Base-by-base conservation (phyloP, 305 asterid species). In the Rubia tinctorum region DNA sequence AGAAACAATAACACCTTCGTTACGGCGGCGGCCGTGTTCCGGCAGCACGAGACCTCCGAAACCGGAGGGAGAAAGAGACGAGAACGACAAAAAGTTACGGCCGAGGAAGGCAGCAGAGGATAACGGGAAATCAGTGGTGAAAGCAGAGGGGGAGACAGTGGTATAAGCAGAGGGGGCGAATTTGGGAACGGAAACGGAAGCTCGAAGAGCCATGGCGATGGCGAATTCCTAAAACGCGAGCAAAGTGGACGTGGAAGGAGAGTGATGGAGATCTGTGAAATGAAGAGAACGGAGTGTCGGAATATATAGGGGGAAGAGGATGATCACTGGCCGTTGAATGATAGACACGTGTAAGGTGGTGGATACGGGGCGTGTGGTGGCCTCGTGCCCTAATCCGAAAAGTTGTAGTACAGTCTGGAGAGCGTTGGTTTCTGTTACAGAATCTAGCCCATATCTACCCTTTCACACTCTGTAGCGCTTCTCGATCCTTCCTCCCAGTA, bases 21-120 rank as follows among this genome's bases (percentile, higher is more conserved):
- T 82, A 0, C 76, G 79, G 53, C 76, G 83, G 42, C 55, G 56
- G 15, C 6, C n/a, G n/a, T n/a, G 72, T 86, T 6, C 69, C 49
- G 77, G 80, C 72, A 72, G 66, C 73, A 68, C 85, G 34, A 85
- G 73, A 12, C 18, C 43, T 49, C 79, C 78, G 9, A 79, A 82
- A n/a, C n/a, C 72, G 23, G 72, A 12, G 1, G 76, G 60, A 73
- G 71, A 66, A 27, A 70, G 7, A 3, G 77, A 77, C 39, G 72
- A 71, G 40, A 40, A 75, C 18, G 75, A 61, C 4, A 56, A 20
- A 14, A 71, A 71, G 63, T 25, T 72, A 81, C 70, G 20, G 27
- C 34, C 25, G 1, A 8, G 70, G 51, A 77, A 72, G 51, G 67
- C 80, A 23, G 75, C 62, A 49, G 79, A 58, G 22, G 77, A 73